Conservation (phyloP, 257 asterid species). For the Euphrasia confusa region DNA sequence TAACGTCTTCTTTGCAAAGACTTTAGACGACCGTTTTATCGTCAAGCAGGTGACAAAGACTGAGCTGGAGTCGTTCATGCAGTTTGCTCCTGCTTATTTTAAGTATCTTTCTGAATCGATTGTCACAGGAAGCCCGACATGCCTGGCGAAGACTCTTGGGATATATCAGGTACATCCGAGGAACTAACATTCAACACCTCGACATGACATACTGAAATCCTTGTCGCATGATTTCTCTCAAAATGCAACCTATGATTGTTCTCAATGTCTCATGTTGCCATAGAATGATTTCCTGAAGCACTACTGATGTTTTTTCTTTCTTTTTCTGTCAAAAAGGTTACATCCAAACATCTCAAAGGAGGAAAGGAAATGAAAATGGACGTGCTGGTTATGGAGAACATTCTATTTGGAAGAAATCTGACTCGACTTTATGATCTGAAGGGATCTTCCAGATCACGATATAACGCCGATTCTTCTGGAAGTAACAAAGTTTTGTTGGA, state of each 20-base stretch:
- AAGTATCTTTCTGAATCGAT: slow-evolving; percentile 54
- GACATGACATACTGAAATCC: no score
- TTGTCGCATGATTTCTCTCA: no score
- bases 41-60: slow-evolving; percentile 75
- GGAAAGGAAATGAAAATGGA: slow-evolving; percentile 67
- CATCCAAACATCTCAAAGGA: slow-evolving; percentile 25
- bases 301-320: background rate
- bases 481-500: slow-evolving; percentile 58
- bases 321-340: slow-evolving; percentile 1
- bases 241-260: no score
- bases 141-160: slow-evolving; percentile 76
- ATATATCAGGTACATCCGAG: slow-evolving; percentile 54
- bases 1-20: slow-evolving; percentile 25
- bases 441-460: slow-evolving; percentile 63
- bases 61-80: slow-evolving; percentile 70
- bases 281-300: background rate
- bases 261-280: no score
- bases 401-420: slow-evolving; percentile 49
- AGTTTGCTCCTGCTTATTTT: slow-evolving; percentile 61
- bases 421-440: slow-evolving; percentile 62
- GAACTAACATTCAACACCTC: background rate
- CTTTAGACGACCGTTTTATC: slow-evolving; percentile 66
- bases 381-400: slow-evolving; percentile 79
- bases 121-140: slow-evolving; percentile 57
- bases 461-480: slow-evolving; percentile 58